Conservation (phyloP, 1,284 basidiomycete species). For the Apiotrichum gracile region DNA sequence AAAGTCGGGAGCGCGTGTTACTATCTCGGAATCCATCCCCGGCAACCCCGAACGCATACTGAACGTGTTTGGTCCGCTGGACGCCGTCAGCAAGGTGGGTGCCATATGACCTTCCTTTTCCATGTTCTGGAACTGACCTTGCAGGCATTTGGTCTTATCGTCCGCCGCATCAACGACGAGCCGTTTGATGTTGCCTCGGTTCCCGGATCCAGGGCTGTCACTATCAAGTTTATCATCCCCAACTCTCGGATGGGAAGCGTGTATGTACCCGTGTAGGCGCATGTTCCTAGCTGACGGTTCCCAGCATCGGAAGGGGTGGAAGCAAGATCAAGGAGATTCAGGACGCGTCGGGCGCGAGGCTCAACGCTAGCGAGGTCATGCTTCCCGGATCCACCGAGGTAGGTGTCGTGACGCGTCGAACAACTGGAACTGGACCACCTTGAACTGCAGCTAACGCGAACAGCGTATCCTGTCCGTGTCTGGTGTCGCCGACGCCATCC, state of each 20-base stretch:
- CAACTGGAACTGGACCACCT: not conserved
- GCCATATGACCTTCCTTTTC: not conserved
- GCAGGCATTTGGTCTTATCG: constrained; percentile 96
- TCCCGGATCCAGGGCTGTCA: constrained; percentile 94
- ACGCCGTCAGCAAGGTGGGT: constrained; percentile 91
- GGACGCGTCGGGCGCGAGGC: constrained; percentile 89
- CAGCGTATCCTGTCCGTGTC: constrained; percentile 90
- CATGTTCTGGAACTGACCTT: not conserved
- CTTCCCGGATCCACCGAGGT: constrained; percentile 92
- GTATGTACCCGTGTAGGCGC: too few relatives aligned
- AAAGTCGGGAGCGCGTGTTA: constrained; percentile 90
- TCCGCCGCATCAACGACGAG: constrained; percentile 98
- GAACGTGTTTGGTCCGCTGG: constrained; percentile 93
- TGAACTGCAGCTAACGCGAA: too few relatives aligned
- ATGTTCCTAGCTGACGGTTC: not conserved
- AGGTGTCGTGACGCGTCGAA: constrained; percentile 50
- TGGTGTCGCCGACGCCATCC: constrained; percentile 98
- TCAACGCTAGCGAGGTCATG: constrained; percentile 98
- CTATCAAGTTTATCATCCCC: constrained; percentile 99
- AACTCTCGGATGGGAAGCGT: constrained; percentile 99
- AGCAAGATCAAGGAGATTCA: constrained; percentile 99
- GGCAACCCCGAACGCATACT: constrained; percentile 97
- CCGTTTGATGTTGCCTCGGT: constrained; percentile 96
- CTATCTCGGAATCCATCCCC: constrained; percentile 92
- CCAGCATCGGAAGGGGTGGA: constrained; percentile 84